phyloP scores from a whole-genome alignment of 2,329 filamentous ascomycete species.

The Colletotrichum sp. region DNA sequence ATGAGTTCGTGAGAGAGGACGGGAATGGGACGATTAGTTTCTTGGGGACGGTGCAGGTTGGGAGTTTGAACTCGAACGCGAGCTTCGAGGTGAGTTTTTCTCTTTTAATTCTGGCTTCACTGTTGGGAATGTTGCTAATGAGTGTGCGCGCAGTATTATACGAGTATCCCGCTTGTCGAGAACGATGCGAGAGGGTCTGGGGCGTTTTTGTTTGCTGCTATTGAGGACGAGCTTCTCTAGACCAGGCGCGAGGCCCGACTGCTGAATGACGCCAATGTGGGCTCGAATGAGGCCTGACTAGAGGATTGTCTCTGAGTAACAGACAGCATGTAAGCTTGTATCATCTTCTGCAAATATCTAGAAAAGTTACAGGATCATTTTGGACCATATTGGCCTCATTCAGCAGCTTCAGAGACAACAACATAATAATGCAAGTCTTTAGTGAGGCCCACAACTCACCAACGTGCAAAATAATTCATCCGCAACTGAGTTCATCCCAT shows the following conservation, averaged over 20 bases:
- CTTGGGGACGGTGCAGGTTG: conserved; percentile 57
- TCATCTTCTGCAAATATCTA: neutral
- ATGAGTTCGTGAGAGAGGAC: conserved; percentile 50
- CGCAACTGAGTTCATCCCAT: neutral
- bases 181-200: conserved; percentile 2
- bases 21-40: conserved; percentile 52
- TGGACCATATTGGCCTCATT: neutral
- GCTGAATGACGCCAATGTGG: neutral
- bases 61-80: conserved; percentile 53
- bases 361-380: rapidly evolving
- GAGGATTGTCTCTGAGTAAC: too few species aligned
- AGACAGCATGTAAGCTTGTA: neutral
- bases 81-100: conserved; percentile 48
- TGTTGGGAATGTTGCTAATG: neutral
- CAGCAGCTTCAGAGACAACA: neutral
- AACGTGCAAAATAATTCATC: neutral
- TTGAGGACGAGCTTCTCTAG: neutral
- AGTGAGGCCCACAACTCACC: neutral
- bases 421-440: neutral
- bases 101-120: rapidly evolving
- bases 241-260: neutral
- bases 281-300: too few species aligned
- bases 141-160: neutral
- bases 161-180: conserved; percentile 4
- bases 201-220: conserved; percentile 8